Conservation (phyloP, 2,329 filamentous ascomycete species). For the Diaporthe capsici region DNA sequence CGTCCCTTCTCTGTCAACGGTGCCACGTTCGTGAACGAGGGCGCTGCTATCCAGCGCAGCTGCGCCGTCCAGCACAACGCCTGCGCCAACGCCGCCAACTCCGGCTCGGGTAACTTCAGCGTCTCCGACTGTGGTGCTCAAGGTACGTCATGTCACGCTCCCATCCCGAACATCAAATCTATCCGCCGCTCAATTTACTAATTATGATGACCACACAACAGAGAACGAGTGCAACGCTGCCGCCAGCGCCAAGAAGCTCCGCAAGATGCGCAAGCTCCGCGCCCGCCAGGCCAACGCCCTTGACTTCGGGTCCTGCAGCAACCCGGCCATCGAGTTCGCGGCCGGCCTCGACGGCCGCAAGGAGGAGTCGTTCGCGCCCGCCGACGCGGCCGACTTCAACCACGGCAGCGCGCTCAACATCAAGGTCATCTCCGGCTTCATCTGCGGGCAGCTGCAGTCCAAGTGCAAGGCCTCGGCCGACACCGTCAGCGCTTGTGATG, state of each 20-base stretch:
- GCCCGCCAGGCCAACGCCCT: constrained; percentile 46
- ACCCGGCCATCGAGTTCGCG: constrained; percentile 65
- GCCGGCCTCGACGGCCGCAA: constrained; percentile 62
- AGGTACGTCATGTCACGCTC: constrained; percentile 30
- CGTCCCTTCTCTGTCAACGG: constrained; percentile 67
- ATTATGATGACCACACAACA: not conserved
- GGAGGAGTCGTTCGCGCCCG: constrained; percentile 57
- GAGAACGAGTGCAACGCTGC: constrained; percentile 54
- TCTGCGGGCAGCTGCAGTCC: constrained; percentile 53
- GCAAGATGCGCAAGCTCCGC: constrained; percentile 40
- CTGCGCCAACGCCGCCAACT: constrained; percentile 64
- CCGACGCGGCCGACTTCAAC: constrained; percentile 59
- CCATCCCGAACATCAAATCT: too few species aligned
- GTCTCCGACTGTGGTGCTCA: constrained; percentile 60
- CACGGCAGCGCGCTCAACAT: constrained; percentile 64
- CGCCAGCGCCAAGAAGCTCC: constrained; percentile 45
- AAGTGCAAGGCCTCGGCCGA: constrained; percentile 52
- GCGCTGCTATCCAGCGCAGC: constrained; percentile 62
- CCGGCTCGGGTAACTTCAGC: constrained; percentile 54
- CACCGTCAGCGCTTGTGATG: constrained; percentile 51
- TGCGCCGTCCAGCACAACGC: constrained; percentile 66
- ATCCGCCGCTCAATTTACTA: not conserved
- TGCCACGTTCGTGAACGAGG: constrained; percentile 65
- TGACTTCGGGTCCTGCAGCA: constrained; percentile 62
- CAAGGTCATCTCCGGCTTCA: constrained; percentile 55